Evolutionary conservation across 2,329 filamentous ascomycete genomes (phyloP), one percentile per base, ranked within the genome.

Genomic region (Fusarium torulosum): DNA sequence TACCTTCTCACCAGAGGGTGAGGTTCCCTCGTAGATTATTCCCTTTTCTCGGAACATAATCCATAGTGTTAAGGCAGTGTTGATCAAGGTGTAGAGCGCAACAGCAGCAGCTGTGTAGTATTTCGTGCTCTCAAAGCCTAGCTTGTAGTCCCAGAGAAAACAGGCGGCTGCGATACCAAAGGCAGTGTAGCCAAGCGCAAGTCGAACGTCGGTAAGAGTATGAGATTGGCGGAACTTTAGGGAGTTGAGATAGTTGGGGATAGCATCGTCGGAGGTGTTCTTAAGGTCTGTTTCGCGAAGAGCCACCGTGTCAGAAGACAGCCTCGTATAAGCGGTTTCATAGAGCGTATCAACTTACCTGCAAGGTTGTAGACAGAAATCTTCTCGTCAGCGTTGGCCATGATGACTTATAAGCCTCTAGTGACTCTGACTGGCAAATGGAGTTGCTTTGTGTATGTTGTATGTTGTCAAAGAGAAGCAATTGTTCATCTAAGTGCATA

Each of bases 201-300:
- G 89, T 53, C 93, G 92, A 46, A 96, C 87, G 75, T 98, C 94
- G 73, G 90, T 88, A 46, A 96, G 89, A 59, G 81, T 85, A 81
- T 98, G 91, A 67, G 91, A 90, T 80, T 97, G 94, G 66, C 83
- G 86, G 84, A 97, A 97, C 70, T 85, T 90, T 77, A 98, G 89
- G 31, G 89, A 92, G 80, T 93, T 95, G 67, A 99, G 89, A 83
- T 98, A 98, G 81, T 96, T 94, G 60, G 92, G 89, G 62, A 99
- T 90, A 58, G 94, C 93, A 81, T 99, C 96, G 82, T 99, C 96
- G 70, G 92, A 93, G 38, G 94, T 96, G 82, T 96, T 97, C 81
- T 98, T 98, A 68, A 99, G 90, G 78, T 98, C 96, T 97, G 56
- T 44, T 51, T 58, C 43, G 61, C 45, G 41, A 67, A 53, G 65